Evolutionary conservation across 106 monocot genomes (phyloP).

Genomic region (Phalaenopsis equestris): DNA sequence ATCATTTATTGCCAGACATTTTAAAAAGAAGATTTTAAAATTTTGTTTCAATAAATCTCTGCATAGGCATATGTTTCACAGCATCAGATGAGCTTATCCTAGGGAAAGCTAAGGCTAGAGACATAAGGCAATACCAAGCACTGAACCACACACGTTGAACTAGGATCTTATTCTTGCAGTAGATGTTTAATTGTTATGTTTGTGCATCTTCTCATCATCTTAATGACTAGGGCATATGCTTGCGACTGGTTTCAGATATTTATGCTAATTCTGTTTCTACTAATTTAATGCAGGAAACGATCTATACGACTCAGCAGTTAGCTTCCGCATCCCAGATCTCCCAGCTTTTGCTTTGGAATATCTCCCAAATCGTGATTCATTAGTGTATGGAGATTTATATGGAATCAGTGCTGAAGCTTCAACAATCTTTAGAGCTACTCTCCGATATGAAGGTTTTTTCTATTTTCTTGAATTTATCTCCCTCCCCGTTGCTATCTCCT

Average conservation of each 20-base stretch:
- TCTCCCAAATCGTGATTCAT: constrained; percentile 88
- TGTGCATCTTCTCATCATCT: background rate
- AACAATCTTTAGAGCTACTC: constrained; percentile 84
- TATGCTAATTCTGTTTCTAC: background rate
- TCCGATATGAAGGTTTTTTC: constrained; percentile 81
- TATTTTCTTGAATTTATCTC: background rate
- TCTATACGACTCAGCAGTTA: constrained; percentile 71
- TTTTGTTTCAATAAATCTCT: background rate
- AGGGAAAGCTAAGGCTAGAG: background rate
- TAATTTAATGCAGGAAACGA: constrained; percentile 39
- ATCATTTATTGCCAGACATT: background rate
- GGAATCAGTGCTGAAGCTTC: constrained; percentile 78
- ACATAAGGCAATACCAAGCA: background rate
- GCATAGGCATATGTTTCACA: background rate
- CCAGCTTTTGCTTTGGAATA: constrained; percentile 95
- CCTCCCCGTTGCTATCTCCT: background rate
- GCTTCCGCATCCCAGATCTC: constrained; percentile 61
- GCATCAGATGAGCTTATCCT: background rate
- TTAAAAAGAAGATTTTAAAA: background rate
- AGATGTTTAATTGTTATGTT: background rate
- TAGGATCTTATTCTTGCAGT: background rate
- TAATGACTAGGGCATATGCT: background rate
- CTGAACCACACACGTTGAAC: background rate
- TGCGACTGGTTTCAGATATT: background rate
- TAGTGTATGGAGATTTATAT: constrained; percentile 87